A percentile compares a stretch with the other conserved stretches of the same genome.
phyloP scores from a whole-genome alignment of 179 eudicot genomes.

The Beta macrorhiza region DNA sequence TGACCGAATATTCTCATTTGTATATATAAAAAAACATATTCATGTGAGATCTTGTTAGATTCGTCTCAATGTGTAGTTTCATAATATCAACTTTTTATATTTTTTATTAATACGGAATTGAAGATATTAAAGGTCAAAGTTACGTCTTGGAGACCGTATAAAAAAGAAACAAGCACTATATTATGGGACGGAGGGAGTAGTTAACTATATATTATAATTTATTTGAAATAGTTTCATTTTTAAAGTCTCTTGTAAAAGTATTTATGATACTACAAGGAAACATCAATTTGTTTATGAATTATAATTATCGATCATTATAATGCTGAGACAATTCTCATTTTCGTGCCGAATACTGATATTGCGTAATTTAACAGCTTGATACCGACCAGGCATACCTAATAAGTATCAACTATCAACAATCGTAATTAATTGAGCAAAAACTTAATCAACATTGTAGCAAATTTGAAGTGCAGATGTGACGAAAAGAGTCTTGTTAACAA shows the following conservation, averaged over 20 bases:
- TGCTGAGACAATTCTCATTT: background rate
- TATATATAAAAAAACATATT: no score
- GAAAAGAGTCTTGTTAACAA: background rate
- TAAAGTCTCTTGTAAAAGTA: background rate
- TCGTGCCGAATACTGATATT: background rate
- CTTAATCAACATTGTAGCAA: conserved; percentile 4
- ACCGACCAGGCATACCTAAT: background rate
- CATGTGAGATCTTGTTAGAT: no score
- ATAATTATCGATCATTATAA: background rate
- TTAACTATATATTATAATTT: no score
- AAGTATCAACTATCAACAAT: background rate
- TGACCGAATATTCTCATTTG: no score
- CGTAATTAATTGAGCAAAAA: background rate
- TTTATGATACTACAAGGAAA: background rate
- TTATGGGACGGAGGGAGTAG: no score
- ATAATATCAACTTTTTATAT: no score
- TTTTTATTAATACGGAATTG: no score
- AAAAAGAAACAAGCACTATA: no score
- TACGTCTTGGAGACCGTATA: no score
- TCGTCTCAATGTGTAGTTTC: no score
- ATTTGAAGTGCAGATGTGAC: background rate
- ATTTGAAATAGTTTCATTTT: no score
- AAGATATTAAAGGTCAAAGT: no score
- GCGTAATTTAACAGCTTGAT: background rate
- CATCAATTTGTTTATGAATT: background rate